Base-by-base conservation (phyloP, 305 asterid genomes). In the Ilex paraguariensis region DNA sequence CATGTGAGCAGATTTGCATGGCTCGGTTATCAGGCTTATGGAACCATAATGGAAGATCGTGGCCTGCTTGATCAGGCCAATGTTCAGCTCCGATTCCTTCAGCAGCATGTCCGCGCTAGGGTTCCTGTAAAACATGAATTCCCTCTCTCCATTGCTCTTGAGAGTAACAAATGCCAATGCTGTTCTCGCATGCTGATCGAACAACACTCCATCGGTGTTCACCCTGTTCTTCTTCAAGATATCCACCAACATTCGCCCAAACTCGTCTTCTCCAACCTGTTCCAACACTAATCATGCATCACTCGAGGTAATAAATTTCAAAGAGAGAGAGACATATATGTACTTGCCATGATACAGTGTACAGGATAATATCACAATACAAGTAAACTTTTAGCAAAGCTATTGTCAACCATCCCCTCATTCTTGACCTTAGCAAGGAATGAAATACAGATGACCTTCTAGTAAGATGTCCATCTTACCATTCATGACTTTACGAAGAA, bases 101-200 rank as follows among this genome's bases (percentile, higher is more conserved):
- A 73, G 65, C 44, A 77, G 63, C 82, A 77, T 77, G 61, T 77
- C 79, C 0, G 82, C 82, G 5, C 82, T 77, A 0, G 82, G 82
- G 56, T 77, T 68, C 64, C 85, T 65, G 64, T 79, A 79, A 72
- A 79, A 79, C 82, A 79, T 79, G 66, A 79, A 79, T 60, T 79
- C 85, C 68, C 85, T 74, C 64, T 79, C 85, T 0, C 85, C 85
- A 11, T 79, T 58, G 54, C 60, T 21, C 59, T 68, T 71, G 46
- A 79, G 61, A 21, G 85, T 79, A 45, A 79, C 85, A 42, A 79
- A 79, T 1, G 85, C 85, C 0, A 79, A 57, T 3, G 85, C 85
- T 4, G 85, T 79, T n/a, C 85, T 59, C 0, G 85, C 85, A 0
- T 77, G 54, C 36, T 48, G 12, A 42, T 79, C 85, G n/a, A 70